Evolutionary conservation across 139 green algal genomes (phyloP).

Genomic region (Microglena sp.): DNA sequence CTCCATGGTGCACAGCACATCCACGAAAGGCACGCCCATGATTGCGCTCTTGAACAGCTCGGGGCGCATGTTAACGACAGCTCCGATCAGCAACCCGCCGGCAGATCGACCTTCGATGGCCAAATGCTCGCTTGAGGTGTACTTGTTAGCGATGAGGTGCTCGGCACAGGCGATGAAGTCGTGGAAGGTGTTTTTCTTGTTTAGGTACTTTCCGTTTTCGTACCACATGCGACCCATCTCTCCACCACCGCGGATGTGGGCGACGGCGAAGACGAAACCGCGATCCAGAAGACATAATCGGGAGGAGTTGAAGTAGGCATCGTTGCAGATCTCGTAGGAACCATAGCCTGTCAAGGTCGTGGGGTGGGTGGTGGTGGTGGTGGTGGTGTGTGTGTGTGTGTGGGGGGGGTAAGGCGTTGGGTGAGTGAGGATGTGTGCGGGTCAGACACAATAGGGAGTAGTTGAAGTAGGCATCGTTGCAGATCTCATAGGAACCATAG

Average conservation of each 20-base stretch:
- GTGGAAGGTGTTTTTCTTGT: constrained; percentile 78
- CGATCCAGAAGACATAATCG: constrained; percentile 56
- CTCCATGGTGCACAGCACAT: constrained; percentile 73
- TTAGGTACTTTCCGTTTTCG: constrained; percentile 70
- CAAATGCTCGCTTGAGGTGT: constrained; percentile 31
- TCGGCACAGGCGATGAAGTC: constrained; percentile 67
- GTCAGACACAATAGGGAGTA: constrained; percentile 25
- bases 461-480: constrained; percentile 33
- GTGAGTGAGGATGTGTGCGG: no score
- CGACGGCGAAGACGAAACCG: constrained; percentile 56
- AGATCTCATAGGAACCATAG: constrained; percentile 55
- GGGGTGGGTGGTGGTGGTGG: background rate
- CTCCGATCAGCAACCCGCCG: constrained; percentile 65
- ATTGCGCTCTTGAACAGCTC: constrained; percentile 62
- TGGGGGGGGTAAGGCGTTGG: background rate
- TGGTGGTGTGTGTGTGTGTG: background rate
- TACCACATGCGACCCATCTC: constrained; percentile 51
- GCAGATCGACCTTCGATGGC: constrained; percentile 57
- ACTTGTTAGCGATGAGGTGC: constrained; percentile 32
- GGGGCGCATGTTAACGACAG: constrained; percentile 70
- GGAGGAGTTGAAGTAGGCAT: constrained; percentile 21
- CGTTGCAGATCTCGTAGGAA: constrained; percentile 49
- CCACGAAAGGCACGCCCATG: constrained; percentile 85
- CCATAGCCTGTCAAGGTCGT: constrained; percentile 53
- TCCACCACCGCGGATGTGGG: constrained; percentile 30